Evolutionary conservation across 257 asterid genomes (phyloP).

Genomic region (Eustoma russellianum): DNA sequence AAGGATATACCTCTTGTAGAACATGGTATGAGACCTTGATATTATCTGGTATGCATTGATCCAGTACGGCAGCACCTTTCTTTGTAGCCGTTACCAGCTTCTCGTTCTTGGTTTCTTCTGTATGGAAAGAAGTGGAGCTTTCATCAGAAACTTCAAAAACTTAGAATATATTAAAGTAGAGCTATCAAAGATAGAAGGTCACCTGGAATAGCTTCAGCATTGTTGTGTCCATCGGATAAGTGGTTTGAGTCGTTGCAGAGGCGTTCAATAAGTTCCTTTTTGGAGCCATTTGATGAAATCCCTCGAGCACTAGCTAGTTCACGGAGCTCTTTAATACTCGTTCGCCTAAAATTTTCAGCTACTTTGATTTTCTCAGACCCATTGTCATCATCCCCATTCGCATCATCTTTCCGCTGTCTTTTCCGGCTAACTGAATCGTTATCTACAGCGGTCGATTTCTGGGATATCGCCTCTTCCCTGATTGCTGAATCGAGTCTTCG

Average conservation of each 20-base stretch:
- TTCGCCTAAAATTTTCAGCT: slow-evolving; percentile 36
- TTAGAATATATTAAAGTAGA: too few relatives aligned
- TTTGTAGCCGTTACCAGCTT: slow-evolving; percentile 52
- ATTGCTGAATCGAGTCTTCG: slow-evolving; percentile 59
- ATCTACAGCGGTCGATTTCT: slow-evolving; percentile 15
- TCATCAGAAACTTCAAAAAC: too few relatives aligned
- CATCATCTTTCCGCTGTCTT: slow-evolving; percentile 35
- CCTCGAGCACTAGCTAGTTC: slow-evolving; percentile 54
- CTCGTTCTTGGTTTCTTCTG: slow-evolving; percentile 19
- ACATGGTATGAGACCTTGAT: slow-evolving; percentile 76
- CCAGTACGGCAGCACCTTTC: slow-evolving; percentile 87
- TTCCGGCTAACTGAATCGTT: slow-evolving; percentile 22
- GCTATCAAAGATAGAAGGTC: too few relatives aligned
- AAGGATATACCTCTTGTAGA: slow-evolving; percentile 51
- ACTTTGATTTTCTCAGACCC: slow-evolving; percentile 36
- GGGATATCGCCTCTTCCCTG: slow-evolving; percentile 27
- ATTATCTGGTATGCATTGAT: slow-evolving; percentile 61
- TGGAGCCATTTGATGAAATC: slow-evolving; percentile 45
- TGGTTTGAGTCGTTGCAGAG: slow-evolving; percentile 29
- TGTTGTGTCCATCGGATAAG: slow-evolving; percentile 8
- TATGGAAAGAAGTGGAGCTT: too few relatives aligned
- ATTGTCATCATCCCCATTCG: slow-evolving; percentile 24
- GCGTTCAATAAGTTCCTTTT: slow-evolving; percentile 64
- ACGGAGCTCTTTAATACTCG: slow-evolving; percentile 64
- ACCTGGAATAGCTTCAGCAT: slow-evolving; percentile 27